Evolutionary conservation across 345 rosid genomes (phyloP), one percentile per base, ranked within the genome.

Genomic region (Xanthoceras sorbifolium): DNA sequence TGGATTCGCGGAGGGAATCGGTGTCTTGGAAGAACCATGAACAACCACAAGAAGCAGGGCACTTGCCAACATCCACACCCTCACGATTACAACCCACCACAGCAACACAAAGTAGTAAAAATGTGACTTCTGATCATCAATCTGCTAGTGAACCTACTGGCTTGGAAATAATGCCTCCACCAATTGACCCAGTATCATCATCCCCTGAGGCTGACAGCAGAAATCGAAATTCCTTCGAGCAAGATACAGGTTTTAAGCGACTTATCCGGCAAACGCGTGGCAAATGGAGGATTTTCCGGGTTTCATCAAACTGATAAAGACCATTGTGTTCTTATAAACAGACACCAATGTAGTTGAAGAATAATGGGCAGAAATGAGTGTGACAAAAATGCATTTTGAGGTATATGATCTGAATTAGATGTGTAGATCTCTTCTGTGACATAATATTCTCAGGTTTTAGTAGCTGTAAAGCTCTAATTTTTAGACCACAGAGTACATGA

Each of bases 281-380:
- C 46, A 74, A 22, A 59, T 63, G 76, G 76, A 64, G 44, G 46
- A 10, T 74, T 5, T 59, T 77, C 69, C 32, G 32, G 34, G 36
- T 22, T 20, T 50, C 22, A 22, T 25, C 34, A 72, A 38, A 18
- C 38, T 12, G 66, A 38, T 38, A 57, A 71, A 66, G 4, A 32
- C 36, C 26, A n/a, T 52, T 20, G 4, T 17, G 1, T 23, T 3
- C 9, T 9, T 50, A 50, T 15, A 32, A 2, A 32, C 14, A 48
- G 14, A 48, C 54, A 50, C 8, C 46, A 42, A 42, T 32, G 36
- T 32, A 32, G 36, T 32, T n/a, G n/a, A n/a, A n/a, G n/a, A n/a
- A n/a, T n/a, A n/a, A n/a, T n/a, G n/a, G n/a, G n/a, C n/a, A n/a
- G 40, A 36, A 5, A 36, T 36, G 40, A 36, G 46, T 42, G 46